Conservation (phyloP, 352 stramenopile genomes). For the Thalassiosira hispida region DNA sequence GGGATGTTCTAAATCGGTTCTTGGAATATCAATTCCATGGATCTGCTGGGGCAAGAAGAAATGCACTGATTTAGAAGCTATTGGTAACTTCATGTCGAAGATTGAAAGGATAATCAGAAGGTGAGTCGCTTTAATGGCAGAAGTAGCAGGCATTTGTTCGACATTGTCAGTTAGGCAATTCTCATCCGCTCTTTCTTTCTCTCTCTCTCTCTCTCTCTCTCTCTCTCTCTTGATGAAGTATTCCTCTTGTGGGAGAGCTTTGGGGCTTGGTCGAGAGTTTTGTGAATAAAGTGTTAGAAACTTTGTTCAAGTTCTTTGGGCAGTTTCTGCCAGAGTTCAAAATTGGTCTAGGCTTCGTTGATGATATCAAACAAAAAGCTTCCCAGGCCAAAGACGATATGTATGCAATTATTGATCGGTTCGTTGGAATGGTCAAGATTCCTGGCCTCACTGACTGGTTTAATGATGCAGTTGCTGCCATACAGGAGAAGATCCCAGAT, state of each 20-base stretch:
- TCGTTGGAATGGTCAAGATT: not conserved
- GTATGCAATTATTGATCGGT: not conserved
- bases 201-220: no score
- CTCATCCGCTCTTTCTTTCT: no score
- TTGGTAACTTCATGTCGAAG: constrained; percentile 5
- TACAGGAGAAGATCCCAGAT: not conserved
- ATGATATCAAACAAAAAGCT: constrained; percentile 9
- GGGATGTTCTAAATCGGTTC: not conserved
- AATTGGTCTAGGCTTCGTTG: constrained; percentile 4
- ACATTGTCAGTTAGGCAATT: no score
- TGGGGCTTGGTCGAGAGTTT: not conserved
- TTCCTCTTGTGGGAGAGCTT: constrained; percentile 11
- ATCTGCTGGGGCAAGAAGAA: not conserved
- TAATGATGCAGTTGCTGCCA: not conserved
- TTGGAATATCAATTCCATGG: not conserved
- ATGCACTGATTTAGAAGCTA: constrained; percentile 8
- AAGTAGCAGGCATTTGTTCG: no score
- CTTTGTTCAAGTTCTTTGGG: constrained; percentile 8
- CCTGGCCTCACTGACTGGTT: not conserved
- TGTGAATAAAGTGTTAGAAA: not conserved
- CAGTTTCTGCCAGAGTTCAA: constrained; percentile 3
- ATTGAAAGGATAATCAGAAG: constrained; percentile 13
- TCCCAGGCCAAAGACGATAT: constrained; percentile 5
- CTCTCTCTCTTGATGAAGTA: not conserved
- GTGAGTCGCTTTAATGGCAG: no score